Base-by-base conservation (phyloP, 208 protist species). In the Crithidia expoeki region DNA sequence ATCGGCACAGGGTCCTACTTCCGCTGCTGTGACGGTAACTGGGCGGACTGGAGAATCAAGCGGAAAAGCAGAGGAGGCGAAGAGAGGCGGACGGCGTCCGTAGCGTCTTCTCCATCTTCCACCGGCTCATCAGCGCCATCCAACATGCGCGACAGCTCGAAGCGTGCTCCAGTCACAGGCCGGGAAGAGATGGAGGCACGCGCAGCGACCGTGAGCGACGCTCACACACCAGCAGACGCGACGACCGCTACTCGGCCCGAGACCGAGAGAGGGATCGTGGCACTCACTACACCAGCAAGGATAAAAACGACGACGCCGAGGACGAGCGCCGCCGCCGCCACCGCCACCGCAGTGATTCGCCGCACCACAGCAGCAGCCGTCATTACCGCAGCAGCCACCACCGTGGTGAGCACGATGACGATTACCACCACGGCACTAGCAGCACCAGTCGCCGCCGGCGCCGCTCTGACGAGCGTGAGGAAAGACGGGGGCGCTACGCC, bases 261-360 rank as follows among this genome's bases (percentile, higher is more conserved):
- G 57, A 68, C 6, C 57, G 38, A 2, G 57, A 68, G 10, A 11
- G 57, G 0, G 42, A 56, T 17, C 68, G 57, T 17, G 16, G 42
- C 42, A 42, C 36, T 12, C 6, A 42, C 36, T 6, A 42, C 36
- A 42, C 36, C 36, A 12, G 12, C 36, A 42, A 42, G 36, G 12
- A 42, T 12, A 12, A 42, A 16, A 5, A 80, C 27, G 62, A 76
- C 14, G 65, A 76, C 25, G 27, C 61, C 34, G 83, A 76, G 16
- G 53, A 74, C 23, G 72, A 70, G 36, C 68, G 61, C 19, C 42
- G 56, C 27, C 36, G 53, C n/a, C 51, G 49, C 27, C 44, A 74
- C 53, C 71, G 65, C 19, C 52, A 42, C 27, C 30, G 72, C 40
- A 74, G 63, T 38, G 57, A 72, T 56, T 51, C 50, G n/a, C 42